Evolutionary conservation across 2,329 filamentous ascomycete species (phyloP), one percentile per base, ranked within the genome.

Genomic region (Ambrosiella cleistominuta): DNA sequence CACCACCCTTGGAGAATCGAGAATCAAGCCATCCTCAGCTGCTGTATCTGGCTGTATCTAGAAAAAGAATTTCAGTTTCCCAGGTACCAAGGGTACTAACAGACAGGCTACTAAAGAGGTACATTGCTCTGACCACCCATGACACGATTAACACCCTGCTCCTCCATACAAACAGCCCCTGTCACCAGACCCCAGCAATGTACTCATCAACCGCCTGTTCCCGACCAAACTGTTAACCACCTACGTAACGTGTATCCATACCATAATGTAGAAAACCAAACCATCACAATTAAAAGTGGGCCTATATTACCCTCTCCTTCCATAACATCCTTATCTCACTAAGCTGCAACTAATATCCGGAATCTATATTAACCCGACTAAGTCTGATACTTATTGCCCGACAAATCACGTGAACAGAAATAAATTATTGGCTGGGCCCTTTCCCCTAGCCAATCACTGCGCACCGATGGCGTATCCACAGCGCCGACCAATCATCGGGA

Each of bases 381-480:
- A n/a, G n/a, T 11, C n/a, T 17, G 12, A n/a, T 8, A 13, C 44
- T n/a, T 27, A 3, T 27, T 27, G 9, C 44, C 19, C n/a, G 11
- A 6, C 40, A 12, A 42, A 42, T 42, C 44, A 47, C 44, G 44
- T 47, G 44, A 47, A n/a, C n/a, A n/a, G 11, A 2, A 13, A 47
- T 13, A 2, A 47, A 8, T 15, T 27, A 27, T 27, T 27, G 27
- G 27, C 27, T 27, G 27, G 27, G 27, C 4, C 27, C 27, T 27
- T 27, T 27, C 27, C 19, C 47, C 4, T 19, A 51, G 47, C 37
- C 52, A 42, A 54, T 54, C n/a, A 54, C 15, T 15, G n/a, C 37
- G 52, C 52, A 54, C 52, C 52, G 38, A 54, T 38, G 38, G n/a
- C 37, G 37, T 54, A 37, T 54, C 52, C 52, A 54, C 52, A 40